Conservation (phyloP, 1,139 yeast genomes). For the Nakaseomyces kungkrabaensis region DNA sequence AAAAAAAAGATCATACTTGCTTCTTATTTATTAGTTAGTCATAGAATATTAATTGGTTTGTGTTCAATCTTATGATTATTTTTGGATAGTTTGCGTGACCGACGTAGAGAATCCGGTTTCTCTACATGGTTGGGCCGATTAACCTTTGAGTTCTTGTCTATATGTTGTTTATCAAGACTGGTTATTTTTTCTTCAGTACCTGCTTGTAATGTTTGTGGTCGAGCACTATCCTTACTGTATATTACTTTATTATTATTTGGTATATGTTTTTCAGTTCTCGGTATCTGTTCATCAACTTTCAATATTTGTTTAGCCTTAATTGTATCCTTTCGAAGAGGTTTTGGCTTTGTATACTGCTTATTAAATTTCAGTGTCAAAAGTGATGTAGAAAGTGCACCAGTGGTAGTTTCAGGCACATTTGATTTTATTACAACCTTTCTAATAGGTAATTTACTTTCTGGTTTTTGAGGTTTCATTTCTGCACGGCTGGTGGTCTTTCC, state of each 20-base stretch:
- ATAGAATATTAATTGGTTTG: not conserved
- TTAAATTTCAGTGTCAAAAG: constrained; percentile 15
- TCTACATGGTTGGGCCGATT: not conserved
- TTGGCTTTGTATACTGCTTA: constrained; percentile 23
- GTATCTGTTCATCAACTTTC: no score
- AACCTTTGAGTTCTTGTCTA: constrained; percentile 2
- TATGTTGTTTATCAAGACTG: not conserved
- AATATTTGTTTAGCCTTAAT: not conserved
- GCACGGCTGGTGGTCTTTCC: constrained; percentile 7
- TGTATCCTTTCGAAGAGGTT: constrained; percentile 4
- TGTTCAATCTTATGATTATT: not conserved
- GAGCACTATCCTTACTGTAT: no score
- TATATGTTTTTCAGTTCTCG: no score
- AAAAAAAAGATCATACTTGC: not conserved
- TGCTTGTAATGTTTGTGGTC: no score
- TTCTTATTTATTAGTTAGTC: not conserved
- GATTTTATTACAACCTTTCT: not conserved
- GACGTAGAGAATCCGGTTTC: not conserved
- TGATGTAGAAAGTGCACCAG: not conserved
- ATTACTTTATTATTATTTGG: no score
- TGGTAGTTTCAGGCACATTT: not conserved
- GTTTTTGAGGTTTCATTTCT: no score
- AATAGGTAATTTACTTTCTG: no score
- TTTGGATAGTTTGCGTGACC: not conserved
- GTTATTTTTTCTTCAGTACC: no score